Evolutionary conservation across 2,329 filamentous ascomycete genomes (phyloP), one percentile per base, ranked within the genome.

Genomic region (Plenodomus lindquistii): DNA sequence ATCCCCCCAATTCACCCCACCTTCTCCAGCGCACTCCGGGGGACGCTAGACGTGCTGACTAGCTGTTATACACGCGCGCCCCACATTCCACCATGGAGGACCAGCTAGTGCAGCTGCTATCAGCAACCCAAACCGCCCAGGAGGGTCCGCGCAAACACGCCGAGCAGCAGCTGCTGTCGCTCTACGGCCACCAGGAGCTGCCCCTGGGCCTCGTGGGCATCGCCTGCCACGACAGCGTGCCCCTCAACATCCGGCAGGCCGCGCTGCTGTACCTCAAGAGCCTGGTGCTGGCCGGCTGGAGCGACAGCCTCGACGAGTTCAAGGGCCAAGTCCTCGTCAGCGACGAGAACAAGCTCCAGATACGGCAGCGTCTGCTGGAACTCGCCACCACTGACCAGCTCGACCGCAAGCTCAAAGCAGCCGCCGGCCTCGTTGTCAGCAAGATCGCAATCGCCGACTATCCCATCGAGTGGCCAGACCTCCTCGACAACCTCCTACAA

Each of bases 391-490:
- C 81, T 36, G 86, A 88, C 48, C 83, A 85, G 22, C 77, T 82
- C 29, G 89, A 96, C 67, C 84, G 91, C 61, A 96, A 90, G 75
- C 86, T 97, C 68, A 94, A 94, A 77, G 83, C 86, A 46, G 85
- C 88, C n/a, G 90, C 93, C 42, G 95, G 91, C 79, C 90, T 86
- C 60, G 85, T 88, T 4, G 90, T 97, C 54, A 93, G 91, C 78
- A 97, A 96, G 77, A 96, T 99, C 61, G 94, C 94, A 47, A 88
- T 86, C 55, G 84, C 87, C 65, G 94, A 99, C 76, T 97, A 96
- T 69, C 94, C 94, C 44, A 91, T 97, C 51, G 83, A 92, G 65
- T 99, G 94, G 94, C 91, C 92, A n/a, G 83, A 84, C 58, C 83
- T 99, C 37, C 84, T 99, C 22, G 89, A 91, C 18, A 83, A 85